phyloP scores from a whole-genome alignment of 2,329 filamentous ascomycete species.

The Pezicula rhizophila region DNA sequence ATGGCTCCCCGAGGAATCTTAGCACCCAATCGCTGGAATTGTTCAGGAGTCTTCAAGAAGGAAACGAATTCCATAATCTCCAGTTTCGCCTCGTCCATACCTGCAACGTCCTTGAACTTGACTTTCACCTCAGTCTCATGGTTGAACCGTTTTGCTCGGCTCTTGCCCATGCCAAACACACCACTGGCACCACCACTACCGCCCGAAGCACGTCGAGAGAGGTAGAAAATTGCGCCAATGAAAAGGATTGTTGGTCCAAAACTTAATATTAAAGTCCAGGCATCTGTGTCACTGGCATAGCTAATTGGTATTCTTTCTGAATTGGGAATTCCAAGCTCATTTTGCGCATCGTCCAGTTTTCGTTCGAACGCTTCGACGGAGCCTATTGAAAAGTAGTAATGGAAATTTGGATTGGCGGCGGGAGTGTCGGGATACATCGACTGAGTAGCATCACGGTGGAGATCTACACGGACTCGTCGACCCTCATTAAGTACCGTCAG shows the following conservation, averaged over 20 bases:
- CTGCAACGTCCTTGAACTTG: slow-evolving; percentile 94
- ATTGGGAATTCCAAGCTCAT: slow-evolving; percentile 77
- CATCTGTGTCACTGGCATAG: slow-evolving; percentile 70
- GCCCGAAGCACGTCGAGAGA: slow-evolving; percentile 68
- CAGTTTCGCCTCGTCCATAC: slow-evolving; percentile 95
- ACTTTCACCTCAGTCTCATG: slow-evolving; percentile 94
- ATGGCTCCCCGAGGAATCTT: slow-evolving; percentile 98
- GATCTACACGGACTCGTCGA: slow-evolving; percentile 68
- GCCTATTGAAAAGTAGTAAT: slow-evolving; percentile 93
- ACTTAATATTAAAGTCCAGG: slow-evolving; percentile 64
- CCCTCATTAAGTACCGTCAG: slow-evolving; percentile 71
- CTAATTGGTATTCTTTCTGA: slow-evolving; percentile 90
- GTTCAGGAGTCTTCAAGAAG: slow-evolving; percentile 88
- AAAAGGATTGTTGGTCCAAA: slow-evolving; percentile 86
- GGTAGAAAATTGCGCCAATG: slow-evolving; percentile 75
- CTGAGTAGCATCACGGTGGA: slow-evolving; percentile 68
- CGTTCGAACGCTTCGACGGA: slow-evolving; percentile 90
- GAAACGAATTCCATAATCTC: slow-evolving; percentile 99
- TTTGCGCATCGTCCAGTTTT: slow-evolving; percentile 80
- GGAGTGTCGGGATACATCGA: slow-evolving; percentile 71
- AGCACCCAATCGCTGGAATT: slow-evolving; percentile 88
- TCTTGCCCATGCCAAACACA: slow-evolving; percentile 94
- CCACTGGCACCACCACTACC: slow-evolving; percentile 63
- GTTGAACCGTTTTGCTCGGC: slow-evolving; percentile 94
- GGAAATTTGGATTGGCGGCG: slow-evolving; percentile 61